Evolutionary conservation across 345 rosid species (phyloP).

Genomic region (Rhizophora mangle): DNA sequence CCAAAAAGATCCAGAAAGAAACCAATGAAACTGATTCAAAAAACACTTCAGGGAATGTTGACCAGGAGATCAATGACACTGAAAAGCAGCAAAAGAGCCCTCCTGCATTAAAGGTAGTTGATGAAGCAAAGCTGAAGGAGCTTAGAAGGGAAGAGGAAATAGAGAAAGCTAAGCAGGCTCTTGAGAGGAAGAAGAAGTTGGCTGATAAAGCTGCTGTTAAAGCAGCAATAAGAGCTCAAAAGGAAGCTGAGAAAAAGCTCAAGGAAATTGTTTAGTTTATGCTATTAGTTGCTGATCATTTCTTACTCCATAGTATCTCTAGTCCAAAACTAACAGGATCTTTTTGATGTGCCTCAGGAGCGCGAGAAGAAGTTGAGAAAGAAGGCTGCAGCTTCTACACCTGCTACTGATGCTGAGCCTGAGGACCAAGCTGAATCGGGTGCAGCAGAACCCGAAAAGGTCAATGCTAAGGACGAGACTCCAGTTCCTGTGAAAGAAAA

Average conservation of each 20-base stretch:
- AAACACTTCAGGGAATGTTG: slow-evolving; percentile 35
- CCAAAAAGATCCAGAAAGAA: slow-evolving; percentile 46
- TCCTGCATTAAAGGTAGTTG: slow-evolving; percentile 38
- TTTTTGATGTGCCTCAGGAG: slow-evolving; percentile 52
- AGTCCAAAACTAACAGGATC: slow-evolving; percentile 11
- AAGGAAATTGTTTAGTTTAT: slow-evolving; percentile 51
- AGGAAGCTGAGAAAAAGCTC: slow-evolving; percentile 88
- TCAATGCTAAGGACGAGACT: slow-evolving; percentile 33
- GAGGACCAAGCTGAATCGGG: slow-evolving; percentile 58
- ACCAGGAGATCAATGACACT: slow-evolving; percentile 36
- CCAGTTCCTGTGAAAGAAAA: slow-evolving; percentile 41
- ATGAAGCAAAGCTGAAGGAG: slow-evolving; percentile 70
- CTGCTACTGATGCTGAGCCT: slow-evolving; percentile 24
- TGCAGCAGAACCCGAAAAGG: slow-evolving; percentile 49
- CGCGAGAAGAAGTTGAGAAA: slow-evolving; percentile 83
- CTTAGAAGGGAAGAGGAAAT: slow-evolving; percentile 85
- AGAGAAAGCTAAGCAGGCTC: slow-evolving; percentile 79
- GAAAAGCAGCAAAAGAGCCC: slow-evolving; percentile 40
- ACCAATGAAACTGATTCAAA: slow-evolving; percentile 31
- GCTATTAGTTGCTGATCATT: neutral
- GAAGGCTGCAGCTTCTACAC: slow-evolving; percentile 43
- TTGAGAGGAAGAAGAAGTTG: slow-evolving; percentile 92
- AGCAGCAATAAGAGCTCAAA: slow-evolving; percentile 84
- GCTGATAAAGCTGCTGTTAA: slow-evolving; percentile 91
- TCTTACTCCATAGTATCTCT: too few species aligned